A percentile compares a stretch with the other conserved stretches of the same genome.
These are phyloP conservation scores for Pseudogymnoascus sp. DNA, from an alignment of 2,329 filamentous ascomycete species.

Conservation along the genomic window DNA sequence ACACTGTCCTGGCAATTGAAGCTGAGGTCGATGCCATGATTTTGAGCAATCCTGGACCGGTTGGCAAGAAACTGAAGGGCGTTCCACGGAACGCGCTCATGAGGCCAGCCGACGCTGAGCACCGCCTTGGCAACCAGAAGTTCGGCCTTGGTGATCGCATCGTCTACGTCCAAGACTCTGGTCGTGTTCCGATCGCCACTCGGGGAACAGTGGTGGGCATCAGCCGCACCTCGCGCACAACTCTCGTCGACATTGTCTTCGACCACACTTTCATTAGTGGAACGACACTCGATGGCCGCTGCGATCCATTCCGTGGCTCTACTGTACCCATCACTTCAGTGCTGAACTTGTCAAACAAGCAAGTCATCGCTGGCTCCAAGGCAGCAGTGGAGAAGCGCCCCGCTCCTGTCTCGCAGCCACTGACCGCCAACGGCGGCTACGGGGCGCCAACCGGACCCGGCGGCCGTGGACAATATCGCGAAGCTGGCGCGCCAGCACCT, in stretches of 20 bases:
- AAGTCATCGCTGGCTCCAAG: constrained; percentile 64
- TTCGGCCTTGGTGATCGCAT: constrained; percentile 85
- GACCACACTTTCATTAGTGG: constrained; percentile 96
- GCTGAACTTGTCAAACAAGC: constrained; percentile 74
- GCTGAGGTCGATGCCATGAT: constrained; percentile 58
- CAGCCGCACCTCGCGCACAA: constrained; percentile 73
- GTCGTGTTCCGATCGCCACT: constrained; percentile 87
- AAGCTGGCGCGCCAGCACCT: constrained; percentile 46
- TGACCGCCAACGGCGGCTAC: constrained; percentile 44
- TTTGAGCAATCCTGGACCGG: constrained; percentile 42
- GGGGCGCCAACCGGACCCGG: constrained; percentile 46
- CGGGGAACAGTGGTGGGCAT: constrained; percentile 92
- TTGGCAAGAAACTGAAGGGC: constrained; percentile 62
- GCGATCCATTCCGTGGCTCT: constrained; percentile 86
- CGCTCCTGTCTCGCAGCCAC: constrained; percentile 38
- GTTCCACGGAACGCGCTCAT: constrained; percentile 82
- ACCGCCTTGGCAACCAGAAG: constrained; percentile 74
- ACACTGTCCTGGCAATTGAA: constrained; percentile 75
- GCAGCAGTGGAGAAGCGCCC: constrained; percentile 46
- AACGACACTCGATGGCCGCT: constrained; percentile 80
- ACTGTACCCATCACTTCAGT: constrained; percentile 84
- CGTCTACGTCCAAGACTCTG: constrained; percentile 84
- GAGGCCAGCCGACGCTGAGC: constrained; percentile 92
- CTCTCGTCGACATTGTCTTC: constrained; percentile 85
- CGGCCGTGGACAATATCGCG: constrained; percentile 52